Conservation (phyloP, 805 yeast genomes). For the Pichia manshurica region DNA sequence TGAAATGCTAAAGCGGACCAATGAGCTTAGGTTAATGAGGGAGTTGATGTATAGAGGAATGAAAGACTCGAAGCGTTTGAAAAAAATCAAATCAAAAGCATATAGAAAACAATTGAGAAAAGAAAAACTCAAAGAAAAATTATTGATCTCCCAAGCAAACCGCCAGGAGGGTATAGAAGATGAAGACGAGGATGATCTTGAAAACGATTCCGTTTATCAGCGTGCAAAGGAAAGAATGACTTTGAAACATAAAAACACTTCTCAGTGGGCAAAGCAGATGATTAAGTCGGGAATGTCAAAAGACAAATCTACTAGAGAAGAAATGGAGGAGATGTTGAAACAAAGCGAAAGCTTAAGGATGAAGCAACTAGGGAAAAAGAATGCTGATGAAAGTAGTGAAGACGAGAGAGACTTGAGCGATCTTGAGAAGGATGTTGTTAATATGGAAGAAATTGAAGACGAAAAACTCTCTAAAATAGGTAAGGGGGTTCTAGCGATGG, state of each 20-base stretch:
- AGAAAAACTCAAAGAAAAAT: constrained; percentile 66
- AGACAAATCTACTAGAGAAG: constrained; percentile 77
- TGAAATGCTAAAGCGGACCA: constrained; percentile 69
- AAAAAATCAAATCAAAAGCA: constrained; percentile 90
- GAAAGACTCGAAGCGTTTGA: constrained; percentile 80
- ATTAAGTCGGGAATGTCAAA: constrained; percentile 85
- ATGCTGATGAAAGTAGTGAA: constrained; percentile 33
- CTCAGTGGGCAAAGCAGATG: constrained; percentile 89
- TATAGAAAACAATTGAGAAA: constrained; percentile 82
- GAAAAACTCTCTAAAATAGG: constrained; percentile 47
- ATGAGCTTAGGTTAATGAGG: constrained; percentile 84
- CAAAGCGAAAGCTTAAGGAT: constrained; percentile 74
- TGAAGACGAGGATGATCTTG: constrained; percentile 41
- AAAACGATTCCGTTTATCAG: constrained; percentile 60
- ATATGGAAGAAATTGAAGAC: constrained; percentile 33
- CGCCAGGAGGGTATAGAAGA: constrained; percentile 35
- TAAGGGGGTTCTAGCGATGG: constrained; percentile 91
- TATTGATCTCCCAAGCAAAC: constrained; percentile 53
- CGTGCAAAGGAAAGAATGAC: constrained; percentile 93
- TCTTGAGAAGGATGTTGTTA: constrained; percentile 44
- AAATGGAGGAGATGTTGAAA: constrained; percentile 89
- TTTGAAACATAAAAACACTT: constrained; percentile 79
- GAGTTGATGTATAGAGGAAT: constrained; percentile 96
- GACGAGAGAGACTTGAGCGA: constrained; percentile 43
- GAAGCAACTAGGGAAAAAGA: constrained; percentile 54